These are phyloP conservation scores for Ceratocystis eucalypticola DNA, from an alignment of 2,329 filamentous ascomycete genomes.

Conservation along the genomic window DNA sequence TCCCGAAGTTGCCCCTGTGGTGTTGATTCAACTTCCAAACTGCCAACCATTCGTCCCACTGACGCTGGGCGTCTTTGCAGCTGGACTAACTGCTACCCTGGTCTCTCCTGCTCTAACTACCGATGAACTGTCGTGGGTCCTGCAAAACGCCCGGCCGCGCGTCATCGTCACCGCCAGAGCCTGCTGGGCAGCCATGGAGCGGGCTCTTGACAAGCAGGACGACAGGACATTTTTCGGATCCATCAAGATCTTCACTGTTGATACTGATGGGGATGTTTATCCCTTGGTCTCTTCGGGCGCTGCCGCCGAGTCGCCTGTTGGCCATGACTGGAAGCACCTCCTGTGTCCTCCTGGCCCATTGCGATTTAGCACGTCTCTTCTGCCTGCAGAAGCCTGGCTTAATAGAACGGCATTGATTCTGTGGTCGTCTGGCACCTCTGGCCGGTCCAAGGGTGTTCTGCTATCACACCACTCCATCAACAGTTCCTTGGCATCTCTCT, in stretches of 20 bases:
- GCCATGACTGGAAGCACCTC: conserved; percentile 47
- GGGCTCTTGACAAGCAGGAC: conserved; percentile 27
- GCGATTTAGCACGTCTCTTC: neutral
- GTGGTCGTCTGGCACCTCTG: conserved; percentile 51
- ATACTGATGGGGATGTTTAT: conserved; percentile 27
- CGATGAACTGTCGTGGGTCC: conserved; percentile 30
- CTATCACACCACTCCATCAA: conserved; percentile 55
- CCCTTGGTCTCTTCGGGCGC: conserved; percentile 21
- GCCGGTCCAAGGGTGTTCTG: conserved; percentile 61
- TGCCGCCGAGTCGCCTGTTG: neutral
- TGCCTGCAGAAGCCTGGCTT: conserved; percentile 12
- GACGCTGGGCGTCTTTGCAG: conserved; percentile 29
- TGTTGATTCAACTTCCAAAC: conserved; percentile 33
- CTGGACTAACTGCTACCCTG: conserved; percentile 30
- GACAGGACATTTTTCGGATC: conserved; percentile 26
- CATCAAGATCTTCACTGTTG: conserved; percentile 48
- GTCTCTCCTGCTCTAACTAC: conserved; percentile 30
- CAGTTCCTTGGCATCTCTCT: conserved; percentile 40
- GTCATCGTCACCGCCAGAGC: conserved; percentile 28
- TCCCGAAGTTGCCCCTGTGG: conserved; percentile 30
- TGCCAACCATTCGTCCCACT: conserved; percentile 29
- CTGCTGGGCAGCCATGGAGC: conserved; percentile 26
- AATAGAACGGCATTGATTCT: conserved; percentile 45
- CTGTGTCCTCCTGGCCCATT: conserved; percentile 25
- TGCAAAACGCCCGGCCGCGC: conserved; percentile 30